Evolutionary conservation across 2,329 filamentous ascomycete species (phyloP).

Genomic region (Chrysoporthe deuterocubensis): DNA sequence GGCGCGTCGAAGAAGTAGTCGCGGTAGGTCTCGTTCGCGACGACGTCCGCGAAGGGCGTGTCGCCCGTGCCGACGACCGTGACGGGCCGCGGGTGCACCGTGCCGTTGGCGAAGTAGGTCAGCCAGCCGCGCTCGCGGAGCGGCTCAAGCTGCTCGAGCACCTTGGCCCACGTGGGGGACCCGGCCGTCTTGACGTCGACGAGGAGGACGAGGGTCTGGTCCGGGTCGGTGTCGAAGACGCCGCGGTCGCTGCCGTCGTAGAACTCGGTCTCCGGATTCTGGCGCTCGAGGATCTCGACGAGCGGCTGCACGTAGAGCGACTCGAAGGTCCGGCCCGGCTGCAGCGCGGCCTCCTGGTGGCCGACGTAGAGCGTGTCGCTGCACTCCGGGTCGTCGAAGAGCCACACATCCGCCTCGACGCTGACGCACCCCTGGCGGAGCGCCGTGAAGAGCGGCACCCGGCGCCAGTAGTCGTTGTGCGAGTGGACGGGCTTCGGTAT

Average conservation of each 20-base stretch:
- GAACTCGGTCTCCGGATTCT: conserved; percentile 55
- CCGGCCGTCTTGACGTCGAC: conserved; percentile 71
- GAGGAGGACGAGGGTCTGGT: conserved; percentile 63
- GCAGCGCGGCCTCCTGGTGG: conserved; percentile 60
- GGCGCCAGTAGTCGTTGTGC: conserved; percentile 74
- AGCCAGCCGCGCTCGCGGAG: conserved; percentile 64
- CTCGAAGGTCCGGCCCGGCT: conserved; percentile 59
- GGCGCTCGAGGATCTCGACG: conserved; percentile 57
- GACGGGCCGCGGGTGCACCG: conserved; percentile 58
- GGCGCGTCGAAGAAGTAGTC: conserved; percentile 72
- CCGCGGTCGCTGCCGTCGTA: conserved; percentile 52
- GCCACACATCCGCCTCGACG: conserved; percentile 73
- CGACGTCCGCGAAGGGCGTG: conserved; percentile 60
- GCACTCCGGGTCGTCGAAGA: conserved; percentile 46
- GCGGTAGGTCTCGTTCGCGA: conserved; percentile 56
- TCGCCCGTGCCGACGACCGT: conserved; percentile 73
- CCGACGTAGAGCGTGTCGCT: conserved; percentile 62
- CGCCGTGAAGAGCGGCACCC: conserved; percentile 65
- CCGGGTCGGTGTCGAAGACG: conserved; percentile 58
- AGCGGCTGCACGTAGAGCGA: conserved; percentile 69
- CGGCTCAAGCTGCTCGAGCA: conserved; percentile 60
- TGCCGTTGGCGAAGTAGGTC: conserved; percentile 54
- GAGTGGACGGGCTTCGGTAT: conserved; percentile 64
- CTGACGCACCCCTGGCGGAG: conserved; percentile 62
- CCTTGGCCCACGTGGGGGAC: conserved; percentile 53